Percentiles rank a stretch among this genome's conserved stretches.
Evolutionary conservation across 164 flowering plant species (phyloP).

Genomic region (Dillenia turbinata): DNA sequence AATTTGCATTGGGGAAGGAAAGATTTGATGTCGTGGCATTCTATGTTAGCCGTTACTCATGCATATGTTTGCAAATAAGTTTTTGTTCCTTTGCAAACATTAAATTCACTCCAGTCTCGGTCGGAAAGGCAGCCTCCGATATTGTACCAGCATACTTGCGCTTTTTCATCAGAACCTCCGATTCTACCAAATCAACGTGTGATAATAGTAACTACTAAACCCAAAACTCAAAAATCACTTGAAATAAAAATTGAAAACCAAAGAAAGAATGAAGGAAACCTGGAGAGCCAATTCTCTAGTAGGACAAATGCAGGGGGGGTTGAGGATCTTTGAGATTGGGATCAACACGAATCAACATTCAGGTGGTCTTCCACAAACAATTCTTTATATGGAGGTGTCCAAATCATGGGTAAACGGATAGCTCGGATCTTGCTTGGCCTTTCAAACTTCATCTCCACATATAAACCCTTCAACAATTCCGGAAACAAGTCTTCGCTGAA

Average conservation of each 20-base stretch:
- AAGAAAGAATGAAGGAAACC: conserved; percentile 29
- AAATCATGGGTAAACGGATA: conserved; percentile 86
- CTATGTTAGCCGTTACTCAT: no score
- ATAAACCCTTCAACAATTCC: conserved; percentile 75
- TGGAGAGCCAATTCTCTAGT: conserved; percentile 89
- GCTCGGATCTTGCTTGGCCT: conserved; percentile 90
- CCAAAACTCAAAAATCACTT: background rate
- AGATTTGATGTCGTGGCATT: no score
- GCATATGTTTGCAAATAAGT: no score
- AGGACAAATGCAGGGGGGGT: conserved; percentile 90
- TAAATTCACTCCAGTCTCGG: conserved; percentile 8
- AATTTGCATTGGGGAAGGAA: no score
- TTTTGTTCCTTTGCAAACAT: no score
- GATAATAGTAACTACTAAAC: background rate
- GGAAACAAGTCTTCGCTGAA: conserved; percentile 61
- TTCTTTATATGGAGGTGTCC: conserved; percentile 74
- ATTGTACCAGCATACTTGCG: conserved; percentile 77
- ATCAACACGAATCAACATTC: conserved; percentile 92
- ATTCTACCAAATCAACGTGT: conserved; percentile 43
- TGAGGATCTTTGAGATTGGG: conserved; percentile 62
- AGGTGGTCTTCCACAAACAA: conserved; percentile 92
- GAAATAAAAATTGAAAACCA: background rate
- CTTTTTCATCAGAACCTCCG: conserved; percentile 78
- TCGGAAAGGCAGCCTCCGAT: conserved; percentile 63
- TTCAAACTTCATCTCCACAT: conserved; percentile 79